Percentiles rank a stretch among this genome's conserved stretches.
These are phyloP conservation scores for Gynandropsis gynandra DNA, from an alignment of 345 rosid species.

Conservation along the genomic window DNA sequence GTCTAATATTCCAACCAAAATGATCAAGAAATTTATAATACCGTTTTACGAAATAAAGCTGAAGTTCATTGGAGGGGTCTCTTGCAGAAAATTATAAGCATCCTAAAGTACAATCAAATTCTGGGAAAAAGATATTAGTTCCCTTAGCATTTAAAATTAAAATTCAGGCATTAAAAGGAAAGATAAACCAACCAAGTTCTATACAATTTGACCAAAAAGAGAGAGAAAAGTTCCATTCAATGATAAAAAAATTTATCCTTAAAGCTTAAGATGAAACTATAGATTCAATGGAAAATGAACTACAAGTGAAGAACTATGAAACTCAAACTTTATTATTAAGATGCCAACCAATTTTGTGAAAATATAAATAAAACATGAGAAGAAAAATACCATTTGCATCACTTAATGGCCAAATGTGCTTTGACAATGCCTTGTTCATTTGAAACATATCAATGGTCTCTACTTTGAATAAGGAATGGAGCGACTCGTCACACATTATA, in stretches of 20 bases:
- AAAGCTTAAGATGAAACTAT: no score
- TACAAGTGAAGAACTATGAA: neutral
- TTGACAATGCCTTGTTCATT: constrained; percentile 73
- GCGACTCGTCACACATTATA: constrained; percentile 52
- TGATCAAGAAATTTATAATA: neutral
- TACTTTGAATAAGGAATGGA: constrained; percentile 51
- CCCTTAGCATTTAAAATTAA: neutral
- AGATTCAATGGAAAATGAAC: no score
- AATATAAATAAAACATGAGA: neutral
- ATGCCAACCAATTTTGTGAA: neutral
- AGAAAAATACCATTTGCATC: constrained; percentile 31
- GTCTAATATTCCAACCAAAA: constrained; percentile 5
- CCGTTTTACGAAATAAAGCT: neutral
- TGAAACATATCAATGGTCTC: constrained; percentile 78
- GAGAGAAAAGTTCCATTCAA: no score
- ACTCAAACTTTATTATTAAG: constrained; percentile 18
- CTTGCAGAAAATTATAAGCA: constrained; percentile 10
- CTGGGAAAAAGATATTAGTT: neutral
- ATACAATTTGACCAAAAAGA: no score
- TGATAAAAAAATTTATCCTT: no score
- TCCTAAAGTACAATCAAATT: constrained; percentile 1
- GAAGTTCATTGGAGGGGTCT: constrained; percentile 7
- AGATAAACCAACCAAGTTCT: no score
- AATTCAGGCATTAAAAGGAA: neutral
- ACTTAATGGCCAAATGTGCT: constrained; percentile 78